Evolutionary conservation across 2,329 filamentous ascomycete species (phyloP), one percentile per base, ranked within the genome.

Genomic region (Escovopsis sp.): DNA sequence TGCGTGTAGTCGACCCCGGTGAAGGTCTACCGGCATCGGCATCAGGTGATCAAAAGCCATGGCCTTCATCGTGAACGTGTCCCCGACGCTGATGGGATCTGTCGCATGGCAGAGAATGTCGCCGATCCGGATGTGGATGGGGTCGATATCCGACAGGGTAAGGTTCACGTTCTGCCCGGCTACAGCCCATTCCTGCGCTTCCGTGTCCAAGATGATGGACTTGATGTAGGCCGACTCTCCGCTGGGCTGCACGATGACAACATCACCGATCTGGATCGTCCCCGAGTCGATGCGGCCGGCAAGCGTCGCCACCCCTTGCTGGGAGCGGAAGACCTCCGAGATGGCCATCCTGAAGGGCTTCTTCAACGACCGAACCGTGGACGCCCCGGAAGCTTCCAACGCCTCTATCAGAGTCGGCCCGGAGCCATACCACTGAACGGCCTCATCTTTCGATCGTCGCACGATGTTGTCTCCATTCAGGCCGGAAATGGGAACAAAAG

Each of bases 401-500:
- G 88, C 85, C 49, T 89, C 77, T 9, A 98, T 72, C 3, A 98
- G 66, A 0, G 86, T 93, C 1, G 72, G 68, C 1, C 87, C 86
- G 0, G 63, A 72, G 28, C 28, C 28, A 55, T 95, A 94, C 93
- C 93, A 98, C 2, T 73, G 67, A 23, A 76, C 73, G 4, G 69
- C 69, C 30, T 65, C 61, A 44, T 73, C 69, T 32, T 68, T 67
- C 2, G 77, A 72, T 43, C 65, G 69, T 28, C 65, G 68, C 10
- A 78, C 75, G 42, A 98, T 79, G 55, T 98, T 96, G 53, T 89
- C 86, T 34, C 91, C 91, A 36, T 80, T 78, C 1, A 96, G 72
- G 2, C 91, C 91, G 0, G 88, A 94, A 44, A 91, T 86, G 0
- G 91, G 91, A 4, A 98, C 73, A 54, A 94, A 94, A 18, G 77